phyloP scores from a whole-genome alignment of 139 green algal species.

The Auxenochlorella protothecoides region DNA sequence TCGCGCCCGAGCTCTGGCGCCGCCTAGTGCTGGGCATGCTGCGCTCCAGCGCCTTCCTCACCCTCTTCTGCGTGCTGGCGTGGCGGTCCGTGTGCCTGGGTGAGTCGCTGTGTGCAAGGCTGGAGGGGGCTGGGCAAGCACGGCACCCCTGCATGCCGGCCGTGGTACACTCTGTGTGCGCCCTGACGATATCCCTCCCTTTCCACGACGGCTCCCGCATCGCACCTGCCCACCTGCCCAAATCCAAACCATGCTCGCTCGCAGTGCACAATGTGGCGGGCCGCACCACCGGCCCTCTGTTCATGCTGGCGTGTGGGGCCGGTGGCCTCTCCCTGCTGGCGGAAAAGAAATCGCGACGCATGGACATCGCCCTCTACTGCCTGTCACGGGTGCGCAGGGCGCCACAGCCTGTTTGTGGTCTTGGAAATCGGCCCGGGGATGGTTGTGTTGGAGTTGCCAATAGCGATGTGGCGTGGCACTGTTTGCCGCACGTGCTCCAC shows the following conservation, averaged over 20 bases:
- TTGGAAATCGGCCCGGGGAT: too few relatives aligned
- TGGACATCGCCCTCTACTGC: constrained; percentile 92
- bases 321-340: constrained; percentile 62
- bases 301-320: constrained; percentile 39
- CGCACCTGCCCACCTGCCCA: too few relatives aligned
- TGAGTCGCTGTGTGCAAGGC: constrained; percentile 6
- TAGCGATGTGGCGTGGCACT: too few relatives aligned
- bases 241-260: neutral
- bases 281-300: constrained; percentile 27
- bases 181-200: too few relatives aligned
- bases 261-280: constrained; percentile 20
- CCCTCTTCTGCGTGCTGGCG: constrained; percentile 62
- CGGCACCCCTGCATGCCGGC: too few relatives aligned
- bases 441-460: too few relatives aligned
- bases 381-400: constrained; percentile 29
- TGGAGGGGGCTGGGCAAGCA: too few relatives aligned
- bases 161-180: too few relatives aligned
- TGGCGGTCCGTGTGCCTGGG: constrained; percentile 53
- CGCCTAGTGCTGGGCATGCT: constrained; percentile 48
- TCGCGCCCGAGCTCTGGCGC: constrained; percentile 39
- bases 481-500: too few relatives aligned
- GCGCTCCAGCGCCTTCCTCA: constrained; percentile 78
- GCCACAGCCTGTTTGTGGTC: neutral
- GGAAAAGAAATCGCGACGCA: constrained; percentile 88
- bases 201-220: too few relatives aligned